phyloP scores from a whole-genome alignment of 2,329 filamentous ascomycete genomes.

The Alternaria infectoria region DNA sequence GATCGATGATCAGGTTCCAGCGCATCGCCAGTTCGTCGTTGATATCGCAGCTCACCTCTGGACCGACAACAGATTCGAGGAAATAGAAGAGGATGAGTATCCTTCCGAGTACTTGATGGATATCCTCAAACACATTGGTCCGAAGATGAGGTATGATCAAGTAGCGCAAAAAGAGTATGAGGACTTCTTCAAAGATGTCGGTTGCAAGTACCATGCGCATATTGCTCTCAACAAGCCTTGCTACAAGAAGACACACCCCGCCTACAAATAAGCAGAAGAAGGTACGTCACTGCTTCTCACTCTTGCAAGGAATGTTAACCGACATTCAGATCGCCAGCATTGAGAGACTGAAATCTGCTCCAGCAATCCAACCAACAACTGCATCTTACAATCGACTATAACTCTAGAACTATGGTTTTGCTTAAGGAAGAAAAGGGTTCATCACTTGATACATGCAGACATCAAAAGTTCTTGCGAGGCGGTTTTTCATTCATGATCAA shows the following conservation, averaged over 20 bases:
- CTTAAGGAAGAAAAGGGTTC: neutral
- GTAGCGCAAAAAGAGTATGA: rapidly evolving
- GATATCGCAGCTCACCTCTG: rapidly evolving
- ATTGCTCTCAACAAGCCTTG: neutral
- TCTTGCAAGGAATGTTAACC: too few species aligned
- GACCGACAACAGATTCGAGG: rapidly evolving
- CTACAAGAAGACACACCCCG: neutral
- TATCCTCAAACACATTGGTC: rapidly evolving
- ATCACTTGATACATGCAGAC: neutral
- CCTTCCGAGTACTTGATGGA: neutral
- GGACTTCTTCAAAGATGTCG: rapidly evolving
- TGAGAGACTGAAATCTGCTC: neutral
- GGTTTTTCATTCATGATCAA: rapidly evolving
- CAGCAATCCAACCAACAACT: neutral
- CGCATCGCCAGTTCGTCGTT: neutral
- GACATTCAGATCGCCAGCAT: too few species aligned
- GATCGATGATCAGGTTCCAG: neutral
- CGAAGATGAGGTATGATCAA: rapidly evolving
- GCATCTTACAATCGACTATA: neutral
- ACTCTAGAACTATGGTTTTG: neutral
- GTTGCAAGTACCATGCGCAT: neutral
- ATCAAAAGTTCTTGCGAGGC: neutral
- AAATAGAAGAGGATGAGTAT: rapidly evolving
- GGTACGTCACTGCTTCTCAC: too few species aligned
- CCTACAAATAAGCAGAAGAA: neutral